These are phyloP conservation scores for Arthroderma sp. DNA, from an alignment of 2,329 filamentous ascomycete species.

Conservation along the genomic window DNA sequence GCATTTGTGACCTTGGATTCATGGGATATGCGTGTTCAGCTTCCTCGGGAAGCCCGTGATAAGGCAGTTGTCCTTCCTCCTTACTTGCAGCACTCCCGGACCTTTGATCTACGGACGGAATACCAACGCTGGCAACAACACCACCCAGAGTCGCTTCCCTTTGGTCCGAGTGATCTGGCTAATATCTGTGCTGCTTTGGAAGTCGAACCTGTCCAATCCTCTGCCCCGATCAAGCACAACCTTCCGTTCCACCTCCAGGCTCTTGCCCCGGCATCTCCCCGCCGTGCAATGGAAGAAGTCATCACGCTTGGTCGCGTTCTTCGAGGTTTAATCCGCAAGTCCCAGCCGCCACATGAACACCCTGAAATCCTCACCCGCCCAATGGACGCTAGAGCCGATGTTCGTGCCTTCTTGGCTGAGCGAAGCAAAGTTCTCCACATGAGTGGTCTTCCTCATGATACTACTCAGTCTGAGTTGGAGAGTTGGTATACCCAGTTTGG, in stretches of 20 bases:
- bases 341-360: slow-evolving; percentile 83
- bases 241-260: slow-evolving; percentile 95
- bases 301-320: slow-evolving; percentile 88
- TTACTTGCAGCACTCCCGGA: slow-evolving; percentile 94
- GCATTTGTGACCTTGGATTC: slow-evolving; percentile 97
- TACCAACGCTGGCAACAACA: slow-evolving; percentile 98
- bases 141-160: slow-evolving; percentile 92
- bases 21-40: slow-evolving; percentile 95
- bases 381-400: slow-evolving; percentile 93
- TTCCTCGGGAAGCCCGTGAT: slow-evolving; percentile 92
- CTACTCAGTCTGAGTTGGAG: slow-evolving; percentile 94
- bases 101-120: slow-evolving; percentile 91
- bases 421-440: slow-evolving; percentile 97
- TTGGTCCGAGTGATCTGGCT: slow-evolving; percentile 84
- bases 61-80: slow-evolving; percentile 94
- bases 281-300: slow-evolving; percentile 94
- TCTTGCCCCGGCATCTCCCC: slow-evolving; percentile 83
- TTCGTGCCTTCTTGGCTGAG: slow-evolving; percentile 88
- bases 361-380: slow-evolving; percentile 88
- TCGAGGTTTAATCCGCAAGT: slow-evolving; percentile 86
- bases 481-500: slow-evolving; percentile 99
- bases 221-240: slow-evolving; percentile 97
- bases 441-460: slow-evolving; percentile 93
- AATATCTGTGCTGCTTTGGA: slow-evolving; percentile 98
- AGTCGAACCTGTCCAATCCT: slow-evolving; percentile 94